Percentiles rank a stretch among this genome's conserved stretches.
phyloP scores from a whole-genome alignment of 192 early-diverging fungal genomes.

The Mortierella alpina region DNA sequence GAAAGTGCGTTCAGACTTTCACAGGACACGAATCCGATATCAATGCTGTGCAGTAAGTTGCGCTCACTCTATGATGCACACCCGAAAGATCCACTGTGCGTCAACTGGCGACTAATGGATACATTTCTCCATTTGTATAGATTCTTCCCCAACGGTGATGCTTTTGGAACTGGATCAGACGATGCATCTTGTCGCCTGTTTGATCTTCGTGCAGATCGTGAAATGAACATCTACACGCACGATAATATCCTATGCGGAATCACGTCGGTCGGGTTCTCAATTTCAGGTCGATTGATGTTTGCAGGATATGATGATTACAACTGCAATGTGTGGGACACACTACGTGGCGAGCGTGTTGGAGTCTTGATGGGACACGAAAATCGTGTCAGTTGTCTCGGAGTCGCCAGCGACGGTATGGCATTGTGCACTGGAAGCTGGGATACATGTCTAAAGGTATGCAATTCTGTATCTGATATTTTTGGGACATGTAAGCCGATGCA shows the following conservation, averaged over 20 bases:
- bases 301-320: conserved; percentile 99
- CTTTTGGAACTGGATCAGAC: conserved; percentile 97
- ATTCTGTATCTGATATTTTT: background rate
- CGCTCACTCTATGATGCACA: too few species aligned
- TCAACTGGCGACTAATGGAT: too few species aligned
- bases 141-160: conserved; percentile 99
- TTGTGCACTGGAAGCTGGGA: conserved; percentile 99
- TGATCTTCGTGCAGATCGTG: conserved; percentile 97
- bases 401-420: conserved; percentile 97
- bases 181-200: conserved; percentile 98
- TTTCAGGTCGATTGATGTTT: conserved; percentile 96
- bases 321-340: conserved; percentile 99
- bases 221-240: conserved; percentile 98
- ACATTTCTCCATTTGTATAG: conserved; percentile 42
- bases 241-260: conserved; percentile 99
- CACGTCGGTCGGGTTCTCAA: conserved; percentile 97
- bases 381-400: conserved; percentile 95
- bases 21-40: conserved; percentile 98
- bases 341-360: conserved; percentile 94
- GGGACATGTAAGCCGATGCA: too few species aligned
- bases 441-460: conserved; percentile 91
- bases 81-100: too few species aligned
- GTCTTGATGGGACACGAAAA: conserved; percentile 96
- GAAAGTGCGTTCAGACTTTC: conserved; percentile 98
- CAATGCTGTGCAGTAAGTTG: conserved; percentile 93